Evolutionary conservation across 805 yeast genomes (phyloP).

Genomic region (Pichia heedii): DNA sequence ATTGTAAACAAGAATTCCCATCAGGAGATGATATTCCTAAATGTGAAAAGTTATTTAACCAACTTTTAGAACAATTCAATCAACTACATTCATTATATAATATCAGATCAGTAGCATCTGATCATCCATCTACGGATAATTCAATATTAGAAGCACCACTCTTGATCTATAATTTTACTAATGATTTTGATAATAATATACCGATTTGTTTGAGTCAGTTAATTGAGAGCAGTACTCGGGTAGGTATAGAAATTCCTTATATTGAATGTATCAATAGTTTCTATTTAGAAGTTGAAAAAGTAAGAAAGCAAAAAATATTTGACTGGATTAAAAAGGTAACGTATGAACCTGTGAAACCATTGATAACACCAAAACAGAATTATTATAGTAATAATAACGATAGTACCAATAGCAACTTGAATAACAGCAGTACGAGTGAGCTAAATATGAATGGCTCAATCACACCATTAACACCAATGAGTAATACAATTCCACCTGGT

Average conservation of each 20-base stretch:
- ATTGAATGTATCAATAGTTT: constrained; percentile 18
- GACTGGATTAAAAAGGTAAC: constrained; percentile 15
- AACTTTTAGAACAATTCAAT: constrained; percentile 17
- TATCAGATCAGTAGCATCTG: neutral
- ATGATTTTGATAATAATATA: constrained; percentile 13
- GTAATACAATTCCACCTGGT: constrained; percentile 3
- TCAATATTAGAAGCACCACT: constrained; percentile 10
- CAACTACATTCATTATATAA: constrained; percentile 9
- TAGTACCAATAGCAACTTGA: neutral
- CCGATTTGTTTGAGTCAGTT: constrained; percentile 17
- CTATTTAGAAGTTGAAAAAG: constrained; percentile 13
- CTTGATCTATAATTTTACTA: constrained; percentile 16
- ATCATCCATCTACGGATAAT: constrained; percentile 5
- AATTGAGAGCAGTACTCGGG: constrained; percentile 9
- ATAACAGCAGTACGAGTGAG: neutral
- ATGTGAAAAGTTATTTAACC: constrained; percentile 12
- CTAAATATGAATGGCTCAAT: neutral
- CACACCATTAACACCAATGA: constrained; percentile 5
- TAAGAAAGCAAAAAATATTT: constrained; percentile 10
- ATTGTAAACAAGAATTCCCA: constrained; percentile 23
- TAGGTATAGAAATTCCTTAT: constrained; percentile 14
- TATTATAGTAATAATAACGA: neutral
- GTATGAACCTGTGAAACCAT: neutral
- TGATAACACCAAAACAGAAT: neutral
- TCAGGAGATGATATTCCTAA: constrained; percentile 11